phyloP scores from a whole-genome alignment of 2,329 filamentous ascomycete genomes.

The Penicillium expansum region DNA sequence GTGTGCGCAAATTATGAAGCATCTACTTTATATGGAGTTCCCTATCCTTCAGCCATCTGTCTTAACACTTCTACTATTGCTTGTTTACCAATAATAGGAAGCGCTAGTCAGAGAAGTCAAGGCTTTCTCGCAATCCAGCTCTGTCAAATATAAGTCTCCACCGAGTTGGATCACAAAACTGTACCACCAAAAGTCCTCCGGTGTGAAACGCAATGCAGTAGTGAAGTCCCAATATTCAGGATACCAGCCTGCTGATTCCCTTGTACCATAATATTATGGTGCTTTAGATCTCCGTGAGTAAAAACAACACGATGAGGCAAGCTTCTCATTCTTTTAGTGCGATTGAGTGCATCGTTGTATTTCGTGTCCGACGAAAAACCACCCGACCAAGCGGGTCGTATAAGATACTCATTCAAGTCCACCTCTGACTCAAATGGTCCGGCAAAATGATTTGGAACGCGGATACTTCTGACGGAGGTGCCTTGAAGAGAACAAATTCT shows the following conservation, averaged over 20 bases:
- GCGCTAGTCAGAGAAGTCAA: conserved; percentile 16
- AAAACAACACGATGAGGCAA: conserved; percentile 26
- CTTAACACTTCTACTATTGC: no score
- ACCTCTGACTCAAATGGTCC: conserved; percentile 30
- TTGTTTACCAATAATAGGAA: conserved; percentile 18
- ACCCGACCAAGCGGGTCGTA: conserved; percentile 23
- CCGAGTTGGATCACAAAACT: conserved; percentile 18
- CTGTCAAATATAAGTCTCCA: conserved; percentile 13
- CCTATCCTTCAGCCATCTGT: no score
- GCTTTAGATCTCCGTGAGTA: conserved; percentile 22
- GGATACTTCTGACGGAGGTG: conserved; percentile 29
- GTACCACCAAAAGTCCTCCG: conserved; percentile 21
- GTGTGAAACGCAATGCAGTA: conserved; percentile 11
- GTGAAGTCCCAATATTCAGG: conserved; percentile 16
- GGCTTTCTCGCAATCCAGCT: conserved; percentile 19
- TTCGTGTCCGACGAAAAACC: conserved; percentile 21
- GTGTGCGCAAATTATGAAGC: no score
- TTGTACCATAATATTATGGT: conserved; percentile 17
- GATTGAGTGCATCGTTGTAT: conserved; percentile 23
- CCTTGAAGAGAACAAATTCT: conserved; percentile 32
- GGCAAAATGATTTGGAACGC: conserved; percentile 25
- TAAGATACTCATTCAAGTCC: conserved; percentile 31
- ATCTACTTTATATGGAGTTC: no score
- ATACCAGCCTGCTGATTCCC: conserved; percentile 9
- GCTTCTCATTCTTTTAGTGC: conserved; percentile 18